Base-by-base conservation (phyloP, 805 yeast species). In the Sungouiozyma intestinalis region DNA sequence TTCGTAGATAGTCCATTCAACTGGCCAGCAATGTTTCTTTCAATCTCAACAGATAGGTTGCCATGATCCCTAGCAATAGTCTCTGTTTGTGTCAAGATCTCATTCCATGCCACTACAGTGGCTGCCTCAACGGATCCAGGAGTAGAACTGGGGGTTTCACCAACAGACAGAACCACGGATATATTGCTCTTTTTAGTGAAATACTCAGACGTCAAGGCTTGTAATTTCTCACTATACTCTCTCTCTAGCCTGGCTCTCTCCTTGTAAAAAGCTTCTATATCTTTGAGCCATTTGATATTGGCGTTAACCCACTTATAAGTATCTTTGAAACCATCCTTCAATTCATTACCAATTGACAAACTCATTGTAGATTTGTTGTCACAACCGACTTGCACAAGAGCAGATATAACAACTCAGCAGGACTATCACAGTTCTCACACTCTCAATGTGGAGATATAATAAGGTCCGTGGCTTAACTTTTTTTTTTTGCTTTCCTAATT, bases 121-220 rank as follows among this genome's bases (percentile, higher is more conserved):
- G 96, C 95, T 48, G 84, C 73, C 57, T 92, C 97, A 39, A 90
- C 67, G 0, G 97, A 86, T 0, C 99, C 98, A 0, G 98, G 97
- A 0, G 99, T 92, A 35, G 85, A 74, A 35, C 78, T 73, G 0
- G 99, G 98, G 15, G 75, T 74, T 46, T 85, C 95, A 19, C 99
- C 99, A 2, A 92, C 98, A 36, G 88, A 77, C 21, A 92, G 62
- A 13, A 65, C 59, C 0, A 90, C 75, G 9, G 85, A 69, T 15
- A 70, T 62, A 48, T 77, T 76, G 38, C 94, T 81, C 58, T 88
- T 87, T 60, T 77, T 81, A 45, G 78, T 80, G 51, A 85, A 78
- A 48, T 78, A 83, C 45, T 79, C 85, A 40, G 77, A 64, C 36
- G 85, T 71, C 45, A 92, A 63, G 8, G 72, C 72, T 41, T 74